These are phyloP conservation scores for Gymnopilus dilepis DNA, from an alignment of 768 basidiomycete genomes.

Conservation along the genomic window DNA sequence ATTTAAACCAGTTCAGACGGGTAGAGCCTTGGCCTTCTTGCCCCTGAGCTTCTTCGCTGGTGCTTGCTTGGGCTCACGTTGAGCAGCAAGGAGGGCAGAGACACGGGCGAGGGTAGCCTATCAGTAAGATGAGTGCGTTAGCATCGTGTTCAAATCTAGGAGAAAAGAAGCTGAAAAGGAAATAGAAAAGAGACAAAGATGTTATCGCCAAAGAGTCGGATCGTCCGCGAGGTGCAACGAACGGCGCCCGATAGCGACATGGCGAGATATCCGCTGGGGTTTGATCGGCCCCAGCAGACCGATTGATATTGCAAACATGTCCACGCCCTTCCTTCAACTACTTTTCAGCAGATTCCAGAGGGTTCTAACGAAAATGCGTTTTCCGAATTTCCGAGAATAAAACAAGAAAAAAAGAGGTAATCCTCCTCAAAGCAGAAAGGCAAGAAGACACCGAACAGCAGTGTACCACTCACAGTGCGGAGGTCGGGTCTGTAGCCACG, in stretches of 20 bases:
- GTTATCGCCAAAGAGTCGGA: constrained; percentile 80
- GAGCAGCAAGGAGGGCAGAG: constrained; percentile 71
- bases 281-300: constrained; percentile 63
- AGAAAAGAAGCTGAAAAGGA: constrained; percentile 18
- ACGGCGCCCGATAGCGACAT: constrained; percentile 84
- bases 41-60: constrained; percentile 77
- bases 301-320: constrained; percentile 86
- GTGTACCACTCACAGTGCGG: constrained; percentile 60
- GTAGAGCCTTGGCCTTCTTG: constrained; percentile 55
- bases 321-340: constrained; percentile 90
- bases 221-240: constrained; percentile 58
- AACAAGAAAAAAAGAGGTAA: constrained; percentile 21
- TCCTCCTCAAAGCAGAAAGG: too few relatives aligned
- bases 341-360: constrained; percentile 67
- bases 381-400: constrained; percentile 13
- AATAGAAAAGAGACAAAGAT: constrained; percentile 32
- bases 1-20: constrained; percentile 31
- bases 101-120: constrained; percentile 80
- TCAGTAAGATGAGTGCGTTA: constrained; percentile 29
- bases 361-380: constrained; percentile 93
- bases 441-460: constrained; percentile 10
- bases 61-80: constrained; percentile 70
- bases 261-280: constrained; percentile 59
- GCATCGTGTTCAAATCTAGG: constrained; percentile 18
- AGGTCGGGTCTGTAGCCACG: constrained; percentile 81